Conservation (phyloP, 2,329 filamentous ascomycete species). For the Domatiomyces globalis region DNA sequence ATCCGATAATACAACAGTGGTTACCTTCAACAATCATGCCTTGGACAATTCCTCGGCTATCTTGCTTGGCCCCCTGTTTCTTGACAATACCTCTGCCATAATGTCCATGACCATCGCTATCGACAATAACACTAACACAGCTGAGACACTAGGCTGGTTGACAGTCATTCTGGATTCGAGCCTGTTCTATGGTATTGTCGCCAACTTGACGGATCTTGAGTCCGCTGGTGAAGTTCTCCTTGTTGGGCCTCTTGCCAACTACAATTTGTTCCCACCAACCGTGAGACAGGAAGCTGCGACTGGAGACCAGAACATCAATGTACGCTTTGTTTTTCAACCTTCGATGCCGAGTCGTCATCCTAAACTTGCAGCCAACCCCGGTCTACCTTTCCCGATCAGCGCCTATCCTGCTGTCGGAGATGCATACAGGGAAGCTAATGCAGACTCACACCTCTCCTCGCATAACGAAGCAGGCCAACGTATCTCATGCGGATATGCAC, state of each 20-base stretch:
- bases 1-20: slow-evolving; percentile 22
- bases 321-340: slow-evolving; percentile 45
- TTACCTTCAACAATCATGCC: slow-evolving; percentile 26
- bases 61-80: slow-evolving; percentile 56
- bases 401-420: slow-evolving; percentile 47
- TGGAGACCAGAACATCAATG: slow-evolving; percentile 25
- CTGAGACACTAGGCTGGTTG: slow-evolving; percentile 64
- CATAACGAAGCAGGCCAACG: slow-evolving; percentile 53
- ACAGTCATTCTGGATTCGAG: slow-evolving; percentile 56
- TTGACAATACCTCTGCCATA: slow-evolving; percentile 60
- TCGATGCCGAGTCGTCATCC: slow-evolving; percentile 27
- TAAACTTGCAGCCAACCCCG: slow-evolving; percentile 19
- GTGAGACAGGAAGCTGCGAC: slow-evolving; percentile 14
- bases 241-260: slow-evolving; percentile 50
- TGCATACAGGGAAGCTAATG: slow-evolving; percentile 49
- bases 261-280: slow-evolving; percentile 44
- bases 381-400: slow-evolving; percentile 42
- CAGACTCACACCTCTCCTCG: slow-evolving; percentile 40
- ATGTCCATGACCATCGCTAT: slow-evolving; percentile 70
- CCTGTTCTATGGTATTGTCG: slow-evolving; percentile 38
- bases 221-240: slow-evolving; percentile 55
- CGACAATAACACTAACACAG: slow-evolving; percentile 41
- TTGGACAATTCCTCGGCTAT: slow-evolving; percentile 41
- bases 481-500: slow-evolving; percentile 66
- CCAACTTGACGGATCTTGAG: slow-evolving; percentile 53